These are phyloP conservation scores for Lobosporangium transversale DNA, from an alignment of 192 early-diverging fungal genomes.

Conservation along the genomic window DNA sequence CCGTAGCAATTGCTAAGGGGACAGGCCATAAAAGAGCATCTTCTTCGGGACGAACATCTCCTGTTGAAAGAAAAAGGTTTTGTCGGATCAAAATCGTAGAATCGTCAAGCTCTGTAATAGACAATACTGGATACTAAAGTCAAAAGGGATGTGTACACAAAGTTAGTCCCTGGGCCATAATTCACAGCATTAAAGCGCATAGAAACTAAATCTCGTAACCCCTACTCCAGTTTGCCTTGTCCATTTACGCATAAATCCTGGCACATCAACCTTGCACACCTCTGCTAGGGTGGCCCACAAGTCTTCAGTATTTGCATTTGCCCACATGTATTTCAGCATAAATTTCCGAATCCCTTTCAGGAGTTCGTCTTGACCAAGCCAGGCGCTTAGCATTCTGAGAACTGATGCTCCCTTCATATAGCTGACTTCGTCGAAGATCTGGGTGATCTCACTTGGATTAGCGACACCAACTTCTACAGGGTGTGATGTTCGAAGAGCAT, in stretches of 20 bases:
- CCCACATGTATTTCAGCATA: conserved; percentile 72
- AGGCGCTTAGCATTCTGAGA: conserved; percentile 81
- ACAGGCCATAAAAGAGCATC: conserved; percentile 84
- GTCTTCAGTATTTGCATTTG: conserved; percentile 76
- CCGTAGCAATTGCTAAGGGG: conserved; percentile 58
- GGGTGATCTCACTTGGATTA: conserved; percentile 75
- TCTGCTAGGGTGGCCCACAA: conserved; percentile 76
- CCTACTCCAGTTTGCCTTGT: conserved; percentile 83
- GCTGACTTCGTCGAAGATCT: conserved; percentile 89
- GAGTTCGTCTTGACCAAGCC: conserved; percentile 61
- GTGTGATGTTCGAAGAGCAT: conserved; percentile 81
- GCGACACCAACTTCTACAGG: conserved; percentile 83
- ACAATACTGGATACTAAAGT: conserved; percentile 31
- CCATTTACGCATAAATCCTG: conserved; percentile 78
- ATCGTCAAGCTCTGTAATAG: conserved; percentile 38
- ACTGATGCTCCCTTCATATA: conserved; percentile 87
- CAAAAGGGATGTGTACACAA: neutral
- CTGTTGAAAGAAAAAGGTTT: conserved; percentile 85
- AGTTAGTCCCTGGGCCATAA: neutral
- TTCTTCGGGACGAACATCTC: conserved; percentile 82
- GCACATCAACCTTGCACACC: conserved; percentile 71
- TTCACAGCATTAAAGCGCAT: neutral
- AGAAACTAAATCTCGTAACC: no score
- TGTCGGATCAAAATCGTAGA: conserved; percentile 67
- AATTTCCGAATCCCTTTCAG: conserved; percentile 65